Percentiles rank a stretch among this genome's conserved stretches.
Evolutionary conservation across 345 rosid genomes (phyloP).

Genomic region (Fremontodendron californicum): DNA sequence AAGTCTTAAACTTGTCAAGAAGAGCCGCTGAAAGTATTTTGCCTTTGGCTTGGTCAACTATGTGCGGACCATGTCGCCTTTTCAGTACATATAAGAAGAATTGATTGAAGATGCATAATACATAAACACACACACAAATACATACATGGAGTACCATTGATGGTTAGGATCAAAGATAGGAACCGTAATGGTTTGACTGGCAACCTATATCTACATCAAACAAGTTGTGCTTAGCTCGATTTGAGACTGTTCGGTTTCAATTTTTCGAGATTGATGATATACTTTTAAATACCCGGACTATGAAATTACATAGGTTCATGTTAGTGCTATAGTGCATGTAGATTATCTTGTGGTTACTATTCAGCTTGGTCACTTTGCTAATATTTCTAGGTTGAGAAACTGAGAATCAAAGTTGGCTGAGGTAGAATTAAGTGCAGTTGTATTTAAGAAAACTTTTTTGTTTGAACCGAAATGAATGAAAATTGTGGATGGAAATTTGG

Average conservation of each 20-base stretch:
- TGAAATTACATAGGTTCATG: not conserved
- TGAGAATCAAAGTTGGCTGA: not conserved
- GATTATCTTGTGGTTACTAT: not conserved
- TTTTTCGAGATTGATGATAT: not conserved
- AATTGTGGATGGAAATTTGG: not conserved
- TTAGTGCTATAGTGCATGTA: not conserved
- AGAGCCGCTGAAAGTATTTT: not conserved
- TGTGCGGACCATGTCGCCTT: not conserved
- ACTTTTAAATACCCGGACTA: not conserved
- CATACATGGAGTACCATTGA: not conserved
- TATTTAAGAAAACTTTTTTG: not conserved
- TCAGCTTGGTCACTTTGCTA: not conserved
- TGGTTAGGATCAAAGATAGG: not conserved
- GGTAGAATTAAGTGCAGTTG: not conserved
- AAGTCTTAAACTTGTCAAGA: not conserved
- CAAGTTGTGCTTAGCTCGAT: not conserved
- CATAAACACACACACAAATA: not conserved
- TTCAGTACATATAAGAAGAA: not conserved
- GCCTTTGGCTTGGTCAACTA: not conserved
- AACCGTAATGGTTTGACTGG: not conserved
- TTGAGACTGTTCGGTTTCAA: not conserved
- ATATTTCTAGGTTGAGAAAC: not conserved
- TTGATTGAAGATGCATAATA: not conserved
- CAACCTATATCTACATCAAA: not conserved
- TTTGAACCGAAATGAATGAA: not conserved